A percentile compares a stretch with the other conserved stretches of the same genome.
These are phyloP conservation scores for Colletotrichum scovillei DNA, from an alignment of 2,329 filamentous ascomycete species.

Conservation along the genomic window DNA sequence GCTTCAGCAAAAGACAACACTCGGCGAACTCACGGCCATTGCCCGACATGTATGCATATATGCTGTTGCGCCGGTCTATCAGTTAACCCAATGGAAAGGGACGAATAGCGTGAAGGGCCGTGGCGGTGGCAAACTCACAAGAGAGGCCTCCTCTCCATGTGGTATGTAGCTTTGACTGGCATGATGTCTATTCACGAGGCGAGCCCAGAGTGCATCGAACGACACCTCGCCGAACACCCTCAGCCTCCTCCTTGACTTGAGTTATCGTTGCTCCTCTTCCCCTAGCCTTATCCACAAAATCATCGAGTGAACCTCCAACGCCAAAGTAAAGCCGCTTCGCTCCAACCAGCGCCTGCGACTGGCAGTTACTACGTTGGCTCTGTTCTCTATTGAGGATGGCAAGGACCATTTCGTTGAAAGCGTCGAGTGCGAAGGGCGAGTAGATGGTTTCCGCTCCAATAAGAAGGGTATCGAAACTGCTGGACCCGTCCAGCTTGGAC, in stretches of 20 bases:
- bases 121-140: constrained; percentile 27
- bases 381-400: constrained; percentile 64
- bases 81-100: not conserved
- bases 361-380: constrained; percentile 38
- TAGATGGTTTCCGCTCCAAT: constrained; percentile 88
- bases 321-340: constrained; percentile 88
- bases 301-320: constrained; percentile 83
- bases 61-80: not conserved
- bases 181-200: constrained; percentile 24
- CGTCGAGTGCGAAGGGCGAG: constrained; percentile 75
- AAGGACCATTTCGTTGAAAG: constrained; percentile 76
- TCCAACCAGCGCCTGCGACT: constrained; percentile 67
- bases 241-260: constrained; percentile 67
- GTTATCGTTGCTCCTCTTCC: constrained; percentile 60
- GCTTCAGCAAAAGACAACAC: not conserved
- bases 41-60: not conserved
- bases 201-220: constrained; percentile 59
- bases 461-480: constrained; percentile 58
- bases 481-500: constrained; percentile 24
- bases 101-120: not conserved
- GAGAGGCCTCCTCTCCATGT: constrained; percentile 24
- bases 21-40: not conserved
- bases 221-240: constrained; percentile 71
- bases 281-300: constrained; percentile 69
- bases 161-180: not conserved